Conservation (phyloP, 2,329 filamentous ascomycete species). For the Xylariaceae sp. region DNA sequence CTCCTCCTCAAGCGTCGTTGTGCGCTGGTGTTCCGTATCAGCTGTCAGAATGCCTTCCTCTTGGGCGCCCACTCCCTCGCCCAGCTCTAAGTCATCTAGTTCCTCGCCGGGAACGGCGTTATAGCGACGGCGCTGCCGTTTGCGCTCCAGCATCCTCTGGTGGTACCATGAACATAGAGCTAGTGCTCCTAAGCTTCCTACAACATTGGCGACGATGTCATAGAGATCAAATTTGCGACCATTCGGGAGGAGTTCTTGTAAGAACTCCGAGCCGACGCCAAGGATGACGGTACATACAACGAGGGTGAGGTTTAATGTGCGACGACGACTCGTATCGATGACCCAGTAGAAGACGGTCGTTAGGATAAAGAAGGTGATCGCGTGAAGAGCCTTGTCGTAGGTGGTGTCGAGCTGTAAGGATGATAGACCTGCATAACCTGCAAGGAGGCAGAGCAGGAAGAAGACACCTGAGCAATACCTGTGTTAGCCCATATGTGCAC, state of each 20-base stretch:
- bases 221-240: slow-evolving; percentile 75
- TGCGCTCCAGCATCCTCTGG: slow-evolving; percentile 90
- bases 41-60: slow-evolving; percentile 66
- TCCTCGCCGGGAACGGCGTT: slow-evolving; percentile 26
- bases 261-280: slow-evolving; percentile 75
- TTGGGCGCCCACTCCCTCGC: slow-evolving; percentile 59
- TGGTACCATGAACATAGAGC: slow-evolving; percentile 90
- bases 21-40: slow-evolving; percentile 36
- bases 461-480: slow-evolving; percentile 65
- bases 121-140: slow-evolving; percentile 75
- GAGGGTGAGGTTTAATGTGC: slow-evolving; percentile 82
- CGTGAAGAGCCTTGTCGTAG: slow-evolving; percentile 91
- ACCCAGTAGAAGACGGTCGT: slow-evolving; percentile 96
- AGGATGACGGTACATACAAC: slow-evolving; percentile 76
- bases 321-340: slow-evolving; percentile 85
- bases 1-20: slow-evolving; percentile 72
- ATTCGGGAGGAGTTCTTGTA: slow-evolving; percentile 78
- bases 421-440: slow-evolving; percentile 81
- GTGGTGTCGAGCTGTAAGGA: slow-evolving; percentile 64
- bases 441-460: slow-evolving; percentile 71
- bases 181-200: slow-evolving; percentile 75
- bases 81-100: slow-evolving; percentile 75
- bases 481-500: slow-evolving; percentile 9
- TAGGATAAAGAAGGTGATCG: slow-evolving; percentile 86
- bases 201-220: slow-evolving; percentile 86